These are phyloP conservation scores for Comarum palustre DNA, from an alignment of 306 rosid species.

Conservation along the genomic window DNA sequence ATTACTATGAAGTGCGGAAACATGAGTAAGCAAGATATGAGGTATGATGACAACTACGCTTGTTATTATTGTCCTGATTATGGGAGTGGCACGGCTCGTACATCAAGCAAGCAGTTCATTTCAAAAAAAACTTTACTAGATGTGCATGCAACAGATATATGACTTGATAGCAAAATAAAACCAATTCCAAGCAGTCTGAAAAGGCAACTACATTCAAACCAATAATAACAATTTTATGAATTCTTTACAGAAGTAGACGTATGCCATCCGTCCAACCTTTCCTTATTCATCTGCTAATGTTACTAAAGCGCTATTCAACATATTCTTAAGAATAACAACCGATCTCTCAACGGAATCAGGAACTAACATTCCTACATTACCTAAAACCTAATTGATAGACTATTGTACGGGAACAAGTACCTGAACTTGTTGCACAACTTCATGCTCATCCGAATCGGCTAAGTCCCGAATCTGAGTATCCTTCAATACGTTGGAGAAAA, in stretches of 20 bases:
- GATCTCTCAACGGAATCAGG: not conserved
- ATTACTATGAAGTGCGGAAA: slow-evolving; percentile 27
- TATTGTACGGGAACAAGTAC: slow-evolving; percentile 35
- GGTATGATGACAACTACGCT: not conserved
- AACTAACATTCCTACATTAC: not conserved
- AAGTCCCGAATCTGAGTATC: slow-evolving; percentile 81
- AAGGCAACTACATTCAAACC: not conserved
- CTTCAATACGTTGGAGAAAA: slow-evolving; percentile 97
- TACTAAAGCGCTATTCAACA: not conserved
- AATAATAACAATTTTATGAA: not conserved
- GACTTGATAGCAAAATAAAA: not conserved
- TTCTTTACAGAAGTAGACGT: not conserved
- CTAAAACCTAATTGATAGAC: not conserved
- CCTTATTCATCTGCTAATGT: not conserved
- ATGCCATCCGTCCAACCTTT: not conserved
- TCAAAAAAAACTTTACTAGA: not conserved
- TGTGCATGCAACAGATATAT: not conserved
- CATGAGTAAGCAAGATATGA: slow-evolving; percentile 18
- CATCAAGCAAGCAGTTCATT: not conserved
- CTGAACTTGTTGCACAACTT: slow-evolving; percentile 93
- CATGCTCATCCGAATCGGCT: slow-evolving; percentile 95
- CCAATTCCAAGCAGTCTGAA: not conserved
- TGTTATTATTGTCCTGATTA: not conserved
- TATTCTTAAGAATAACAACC: not conserved
- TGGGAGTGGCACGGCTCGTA: not conserved